Percentiles rank a stretch among this genome's conserved stretches.
phyloP scores from a whole-genome alignment of 306 rosid genomes.

The Sophora flavescens region DNA sequence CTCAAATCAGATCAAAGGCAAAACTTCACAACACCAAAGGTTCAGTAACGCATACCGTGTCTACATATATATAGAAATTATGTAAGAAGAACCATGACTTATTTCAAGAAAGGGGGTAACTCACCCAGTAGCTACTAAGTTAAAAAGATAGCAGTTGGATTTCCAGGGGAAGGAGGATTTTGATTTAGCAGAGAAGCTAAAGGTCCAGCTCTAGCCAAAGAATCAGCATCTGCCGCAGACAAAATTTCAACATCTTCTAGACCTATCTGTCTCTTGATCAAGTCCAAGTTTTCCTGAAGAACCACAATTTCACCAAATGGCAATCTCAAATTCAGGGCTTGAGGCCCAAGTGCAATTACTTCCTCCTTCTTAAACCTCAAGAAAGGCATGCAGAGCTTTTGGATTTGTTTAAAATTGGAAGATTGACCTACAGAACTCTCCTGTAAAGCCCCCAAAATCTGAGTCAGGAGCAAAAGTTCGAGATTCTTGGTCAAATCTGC shows the following conservation, averaged over 20 bases:
- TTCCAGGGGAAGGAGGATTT: conserved; percentile 93
- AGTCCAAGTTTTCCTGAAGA: conserved; percentile 77
- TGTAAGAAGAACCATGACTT: not conserved
- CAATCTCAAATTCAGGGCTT: conserved; percentile 80
- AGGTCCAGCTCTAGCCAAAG: conserved; percentile 73
- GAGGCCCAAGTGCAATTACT: conserved; percentile 71
- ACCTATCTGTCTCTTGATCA: conserved; percentile 81
- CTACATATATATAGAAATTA: not conserved
- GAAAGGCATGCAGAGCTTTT: conserved; percentile 89
- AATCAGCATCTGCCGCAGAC: conserved; percentile 65
- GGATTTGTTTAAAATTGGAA: conserved; percentile 66
- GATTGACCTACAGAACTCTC: conserved; percentile 68
- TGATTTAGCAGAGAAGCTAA: conserved; percentile 61
- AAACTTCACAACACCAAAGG: conserved; percentile 17
- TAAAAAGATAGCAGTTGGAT: conserved; percentile 86
- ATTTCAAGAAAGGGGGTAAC: conserved; percentile 35
- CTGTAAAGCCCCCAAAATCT: conserved; percentile 69
- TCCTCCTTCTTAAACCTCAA: conserved; percentile 82
- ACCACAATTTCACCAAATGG: conserved; percentile 86
- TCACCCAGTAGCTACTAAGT: conserved; percentile 48
- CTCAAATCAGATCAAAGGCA: not conserved
- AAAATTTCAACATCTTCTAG: conserved; percentile 77
- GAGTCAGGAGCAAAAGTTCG: conserved; percentile 63
- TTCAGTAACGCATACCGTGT: conserved; percentile 26
- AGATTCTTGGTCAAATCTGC: conserved; percentile 57